Evolutionary conservation across 2,329 filamentous ascomycete species (phyloP).

Genomic region (Cladophialophora exuberans): DNA sequence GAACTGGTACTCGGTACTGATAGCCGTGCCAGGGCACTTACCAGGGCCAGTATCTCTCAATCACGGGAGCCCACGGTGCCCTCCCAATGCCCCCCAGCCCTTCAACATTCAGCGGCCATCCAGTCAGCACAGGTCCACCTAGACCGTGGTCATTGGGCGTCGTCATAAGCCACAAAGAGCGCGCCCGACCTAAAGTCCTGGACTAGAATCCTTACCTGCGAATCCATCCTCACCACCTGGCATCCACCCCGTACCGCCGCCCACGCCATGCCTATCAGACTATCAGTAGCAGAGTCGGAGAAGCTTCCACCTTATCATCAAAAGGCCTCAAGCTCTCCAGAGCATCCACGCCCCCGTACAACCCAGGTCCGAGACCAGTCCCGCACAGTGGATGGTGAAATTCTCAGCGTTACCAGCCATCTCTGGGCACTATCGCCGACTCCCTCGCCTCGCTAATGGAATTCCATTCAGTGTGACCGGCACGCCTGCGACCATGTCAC

Average conservation of each 20-base stretch:
- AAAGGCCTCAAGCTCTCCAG: conserved; percentile 18
- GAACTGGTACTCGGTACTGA: too few species aligned
- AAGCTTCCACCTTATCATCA: conserved; percentile 25
- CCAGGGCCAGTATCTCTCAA: too few species aligned
- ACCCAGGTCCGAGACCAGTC: conserved; percentile 4
- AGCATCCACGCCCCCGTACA: not conserved
- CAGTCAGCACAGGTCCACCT: conserved; percentile 14
- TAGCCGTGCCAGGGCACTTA: too few species aligned
- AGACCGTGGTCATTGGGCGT: conserved; percentile 7
- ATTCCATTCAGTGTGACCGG: conserved; percentile 15
- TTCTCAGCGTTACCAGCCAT: not conserved
- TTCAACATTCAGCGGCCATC: conserved; percentile 8
- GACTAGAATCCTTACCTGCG: conserved; percentile 17
- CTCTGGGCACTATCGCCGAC: not conserved
- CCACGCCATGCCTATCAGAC: conserved; percentile 17
- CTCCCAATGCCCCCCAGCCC: too few species aligned
- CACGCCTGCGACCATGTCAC: conserved; percentile 10
- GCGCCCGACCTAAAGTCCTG: conserved; percentile 7
- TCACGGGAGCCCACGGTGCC: not conserved
- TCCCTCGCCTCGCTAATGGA: not conserved
- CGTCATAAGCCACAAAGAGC: conserved; percentile 15
- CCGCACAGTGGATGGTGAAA: not conserved
- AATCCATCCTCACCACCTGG: conserved; percentile 16
- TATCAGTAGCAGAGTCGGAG: conserved; percentile 16
- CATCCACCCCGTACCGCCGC: conserved; percentile 21